These are phyloP conservation scores for Apiospora saccharicola DNA, from an alignment of 2,329 filamentous ascomycete species.

Conservation along the genomic window DNA sequence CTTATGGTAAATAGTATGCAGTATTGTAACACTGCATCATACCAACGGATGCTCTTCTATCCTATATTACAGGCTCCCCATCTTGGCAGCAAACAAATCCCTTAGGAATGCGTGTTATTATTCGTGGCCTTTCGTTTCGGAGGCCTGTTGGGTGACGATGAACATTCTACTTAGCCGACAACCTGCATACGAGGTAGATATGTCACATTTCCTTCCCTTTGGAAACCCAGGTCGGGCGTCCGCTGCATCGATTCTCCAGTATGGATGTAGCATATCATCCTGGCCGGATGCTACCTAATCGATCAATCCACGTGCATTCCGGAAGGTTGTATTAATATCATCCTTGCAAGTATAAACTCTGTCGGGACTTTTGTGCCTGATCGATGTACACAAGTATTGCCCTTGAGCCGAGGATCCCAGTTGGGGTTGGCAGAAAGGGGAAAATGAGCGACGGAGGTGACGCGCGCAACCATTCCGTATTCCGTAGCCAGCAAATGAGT, in stretches of 20 bases:
- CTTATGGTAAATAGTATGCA: background rate
- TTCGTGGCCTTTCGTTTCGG: background rate
- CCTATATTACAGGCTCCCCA: background rate
- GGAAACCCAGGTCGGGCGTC: background rate
- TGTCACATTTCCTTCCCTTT: background rate
- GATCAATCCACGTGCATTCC: background rate
- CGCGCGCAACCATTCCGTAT: background rate
- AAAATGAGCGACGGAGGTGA: slow-evolving; percentile 13
- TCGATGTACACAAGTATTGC: background rate
- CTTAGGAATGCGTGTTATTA: background rate
- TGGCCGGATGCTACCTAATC: background rate
- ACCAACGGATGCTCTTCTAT: background rate
- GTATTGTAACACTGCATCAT: background rate
- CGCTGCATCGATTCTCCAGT: background rate
- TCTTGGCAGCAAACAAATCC: background rate
- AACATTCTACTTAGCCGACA: background rate
- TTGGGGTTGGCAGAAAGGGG: background rate
- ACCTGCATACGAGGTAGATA: background rate
- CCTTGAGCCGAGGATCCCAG: background rate
- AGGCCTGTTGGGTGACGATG: background rate
- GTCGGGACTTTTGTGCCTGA: background rate
- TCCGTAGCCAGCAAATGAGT: background rate
- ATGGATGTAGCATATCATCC: background rate
- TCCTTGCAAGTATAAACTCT: background rate
- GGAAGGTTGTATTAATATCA: background rate